Conservation (phyloP, 108 stramenopile genomes). For the Pseudonitzschia delicatissima region DNA sequence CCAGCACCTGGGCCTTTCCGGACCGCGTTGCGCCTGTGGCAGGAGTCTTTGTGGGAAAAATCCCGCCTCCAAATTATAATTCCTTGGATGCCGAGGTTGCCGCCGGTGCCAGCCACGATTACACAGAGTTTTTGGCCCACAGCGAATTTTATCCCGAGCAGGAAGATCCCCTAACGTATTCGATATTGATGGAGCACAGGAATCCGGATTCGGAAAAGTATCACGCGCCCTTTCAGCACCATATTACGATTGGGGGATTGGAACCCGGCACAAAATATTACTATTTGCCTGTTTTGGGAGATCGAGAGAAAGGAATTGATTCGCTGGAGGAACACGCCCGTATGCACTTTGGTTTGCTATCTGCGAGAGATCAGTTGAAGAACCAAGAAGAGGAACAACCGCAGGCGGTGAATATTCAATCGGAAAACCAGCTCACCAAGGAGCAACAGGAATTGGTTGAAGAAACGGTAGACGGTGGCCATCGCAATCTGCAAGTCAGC, state of each 20-base stretch:
- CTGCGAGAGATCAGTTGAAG: neutral
- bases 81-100: too few species aligned
- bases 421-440: slow-evolving; percentile 22
- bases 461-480: neutral
- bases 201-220: slow-evolving; percentile 19
- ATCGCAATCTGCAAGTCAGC: neutral
- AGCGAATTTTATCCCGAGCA: slow-evolving; percentile 32
- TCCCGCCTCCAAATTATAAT: neutral
- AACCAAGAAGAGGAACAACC: neutral
- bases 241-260: slow-evolving; percentile 55
- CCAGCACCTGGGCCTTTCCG: slow-evolving; percentile 23
- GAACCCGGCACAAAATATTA: slow-evolving; percentile 58
- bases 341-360: neutral
- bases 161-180: slow-evolving; percentile 28
- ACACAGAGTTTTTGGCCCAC: slow-evolving; percentile 15
- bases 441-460: slow-evolving; percentile 3
- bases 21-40: slow-evolving; percentile 35
- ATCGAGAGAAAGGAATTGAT: slow-evolving; percentile 23
- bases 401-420: neutral
- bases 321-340: neutral
- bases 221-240: slow-evolving; percentile 49
- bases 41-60: slow-evolving; percentile 40
- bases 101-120: neutral
- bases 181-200: neutral
- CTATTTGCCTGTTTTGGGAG: slow-evolving; percentile 45